Conservation (phyloP, 306 rosid species). For the Vicia villosa region DNA sequence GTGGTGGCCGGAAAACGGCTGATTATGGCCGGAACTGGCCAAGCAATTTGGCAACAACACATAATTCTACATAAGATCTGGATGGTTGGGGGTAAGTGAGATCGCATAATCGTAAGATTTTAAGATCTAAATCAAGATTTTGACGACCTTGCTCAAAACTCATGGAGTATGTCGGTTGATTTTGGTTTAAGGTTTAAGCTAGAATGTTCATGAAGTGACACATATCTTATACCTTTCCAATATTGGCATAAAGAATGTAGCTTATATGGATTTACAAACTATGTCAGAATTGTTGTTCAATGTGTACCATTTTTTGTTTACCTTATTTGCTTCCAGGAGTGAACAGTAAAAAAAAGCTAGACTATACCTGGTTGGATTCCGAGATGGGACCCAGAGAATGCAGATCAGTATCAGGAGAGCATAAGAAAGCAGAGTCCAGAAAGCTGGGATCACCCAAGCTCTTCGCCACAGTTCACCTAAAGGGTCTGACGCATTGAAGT, state of each 20-base stretch:
- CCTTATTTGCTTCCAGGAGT: background rate
- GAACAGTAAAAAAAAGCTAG: constrained; percentile 3
- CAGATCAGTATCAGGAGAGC: constrained; percentile 60
- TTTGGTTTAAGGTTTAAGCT: background rate
- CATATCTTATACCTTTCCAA: constrained; percentile 19
- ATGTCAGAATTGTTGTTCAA: background rate
- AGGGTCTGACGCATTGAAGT: constrained; percentile 76
- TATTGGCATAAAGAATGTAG: background rate
- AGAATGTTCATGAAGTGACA: constrained; percentile 7
- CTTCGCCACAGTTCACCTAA: constrained; percentile 72
- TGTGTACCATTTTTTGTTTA: background rate
- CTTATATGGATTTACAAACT: constrained; percentile 21
- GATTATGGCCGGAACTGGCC: too few species aligned
- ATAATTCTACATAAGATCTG: too few species aligned
- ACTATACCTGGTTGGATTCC: constrained; percentile 70
- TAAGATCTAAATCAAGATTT: too few species aligned
- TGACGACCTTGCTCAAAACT: background rate
- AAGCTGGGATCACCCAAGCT: constrained; percentile 77
- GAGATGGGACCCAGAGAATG: constrained; percentile 77
- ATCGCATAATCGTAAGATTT: too few species aligned
- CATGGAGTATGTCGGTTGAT: background rate
- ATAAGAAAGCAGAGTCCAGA: constrained; percentile 73
- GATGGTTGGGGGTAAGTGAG: too few species aligned
- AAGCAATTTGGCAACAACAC: too few species aligned
- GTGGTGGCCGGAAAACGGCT: too few species aligned